Conservation (phyloP, 148 eudicot species). For the Fagopyrum homotropicum region DNA sequence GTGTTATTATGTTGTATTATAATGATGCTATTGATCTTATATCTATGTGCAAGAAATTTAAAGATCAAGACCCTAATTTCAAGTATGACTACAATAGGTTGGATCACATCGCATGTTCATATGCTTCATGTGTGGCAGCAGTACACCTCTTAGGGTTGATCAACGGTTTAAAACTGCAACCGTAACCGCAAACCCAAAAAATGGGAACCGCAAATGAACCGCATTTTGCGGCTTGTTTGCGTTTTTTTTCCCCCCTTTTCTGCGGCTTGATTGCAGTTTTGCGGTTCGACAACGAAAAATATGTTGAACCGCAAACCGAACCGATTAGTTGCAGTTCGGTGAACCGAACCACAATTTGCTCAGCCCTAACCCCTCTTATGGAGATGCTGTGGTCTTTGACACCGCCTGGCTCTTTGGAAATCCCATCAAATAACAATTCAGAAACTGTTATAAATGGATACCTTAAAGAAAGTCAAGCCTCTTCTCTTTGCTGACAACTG, state of each 20-base stretch:
- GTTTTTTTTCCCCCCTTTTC: no score
- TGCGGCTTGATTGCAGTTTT: no score
- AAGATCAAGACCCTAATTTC: constrained; percentile 57
- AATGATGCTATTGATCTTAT: constrained; percentile 65
- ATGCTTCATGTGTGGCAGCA: constrained; percentile 47
- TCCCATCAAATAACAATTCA: constrained; percentile 24
- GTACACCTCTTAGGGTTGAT: constrained; percentile 51
- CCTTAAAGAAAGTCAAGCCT: constrained; percentile 83
- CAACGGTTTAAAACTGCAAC: no score
- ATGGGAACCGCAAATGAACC: no score
- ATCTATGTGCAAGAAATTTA: constrained; percentile 58
- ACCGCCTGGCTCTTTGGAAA: constrained; percentile 52
- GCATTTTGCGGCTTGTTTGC: no score
- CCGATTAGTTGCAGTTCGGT: no score
- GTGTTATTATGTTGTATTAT: neutral
- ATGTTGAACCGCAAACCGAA: no score
- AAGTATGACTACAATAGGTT: constrained; percentile 67
- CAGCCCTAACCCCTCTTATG: no score
- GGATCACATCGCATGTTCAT: constrained; percentile 70
- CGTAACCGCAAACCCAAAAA: no score
- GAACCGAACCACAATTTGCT: no score
- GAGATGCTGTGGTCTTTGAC: constrained; percentile 61
- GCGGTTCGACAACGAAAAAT: no score
- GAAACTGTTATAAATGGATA: constrained; percentile 18
- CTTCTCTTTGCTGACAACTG: constrained; percentile 47